Percentiles rank a stretch among this genome's conserved stretches.
Evolutionary conservation across 306 rosid species (phyloP).

Genomic region (Herpetospermum pedunculosum): DNA sequence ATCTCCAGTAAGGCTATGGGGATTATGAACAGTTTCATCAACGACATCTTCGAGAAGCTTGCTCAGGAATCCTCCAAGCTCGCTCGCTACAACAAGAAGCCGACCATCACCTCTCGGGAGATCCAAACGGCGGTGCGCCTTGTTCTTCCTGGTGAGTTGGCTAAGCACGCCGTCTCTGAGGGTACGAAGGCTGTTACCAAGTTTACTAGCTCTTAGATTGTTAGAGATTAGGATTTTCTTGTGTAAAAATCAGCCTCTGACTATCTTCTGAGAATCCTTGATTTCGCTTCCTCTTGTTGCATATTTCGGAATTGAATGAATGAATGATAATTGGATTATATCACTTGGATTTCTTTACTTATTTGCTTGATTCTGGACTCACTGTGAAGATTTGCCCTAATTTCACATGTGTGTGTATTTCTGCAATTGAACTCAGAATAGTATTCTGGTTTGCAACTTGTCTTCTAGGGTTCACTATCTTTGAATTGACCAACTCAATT

Average conservation of each 20-base stretch:
- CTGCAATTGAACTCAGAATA: neutral
- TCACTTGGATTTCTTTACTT: neutral
- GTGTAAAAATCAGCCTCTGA: neutral
- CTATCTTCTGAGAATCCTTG: neutral
- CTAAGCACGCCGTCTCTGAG: constrained; percentile 58
- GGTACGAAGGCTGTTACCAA: constrained; percentile 54
- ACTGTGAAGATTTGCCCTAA: neutral
- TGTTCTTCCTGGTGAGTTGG: constrained; percentile 50
- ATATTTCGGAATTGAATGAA: neutral
- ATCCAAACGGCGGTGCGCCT: constrained; percentile 47
- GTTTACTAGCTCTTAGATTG: constrained; percentile 36
- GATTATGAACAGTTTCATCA: constrained; percentile 50
- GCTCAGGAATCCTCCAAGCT: constrained; percentile 38
- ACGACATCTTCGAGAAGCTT: constrained; percentile 50
- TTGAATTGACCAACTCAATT: too few species aligned
- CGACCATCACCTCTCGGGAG: constrained; percentile 48
- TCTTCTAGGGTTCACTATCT: too few species aligned
- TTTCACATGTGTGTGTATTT: too few species aligned
- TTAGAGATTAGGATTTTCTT: neutral
- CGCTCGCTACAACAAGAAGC: constrained; percentile 55
- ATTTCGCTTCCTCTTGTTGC: neutral
- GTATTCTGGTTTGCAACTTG: too few species aligned
- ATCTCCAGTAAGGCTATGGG: constrained; percentile 52
- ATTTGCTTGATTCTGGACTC: neutral
- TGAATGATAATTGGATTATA: neutral